Evolutionary conservation across 139 green algal species (phyloP).

Genomic region (Picochlorum sp.): DNA sequence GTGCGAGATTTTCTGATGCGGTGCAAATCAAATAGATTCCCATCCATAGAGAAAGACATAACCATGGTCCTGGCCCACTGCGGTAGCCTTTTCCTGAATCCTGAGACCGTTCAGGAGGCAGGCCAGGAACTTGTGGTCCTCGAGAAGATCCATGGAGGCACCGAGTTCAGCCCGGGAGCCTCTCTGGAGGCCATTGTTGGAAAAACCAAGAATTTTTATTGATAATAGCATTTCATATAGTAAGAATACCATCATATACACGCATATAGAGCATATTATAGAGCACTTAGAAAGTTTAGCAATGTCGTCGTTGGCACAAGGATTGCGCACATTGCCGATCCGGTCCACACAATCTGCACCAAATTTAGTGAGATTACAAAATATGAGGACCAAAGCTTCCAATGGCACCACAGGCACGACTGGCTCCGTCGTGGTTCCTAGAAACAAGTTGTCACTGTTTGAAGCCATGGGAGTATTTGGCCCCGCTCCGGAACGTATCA

Average conservation of each 20-base stretch:
- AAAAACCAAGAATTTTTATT: constrained; percentile 11
- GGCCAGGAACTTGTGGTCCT: constrained; percentile 51
- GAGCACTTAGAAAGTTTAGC: too few relatives aligned
- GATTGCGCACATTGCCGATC: too few relatives aligned
- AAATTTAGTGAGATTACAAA: too few relatives aligned
- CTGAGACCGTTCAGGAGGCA: constrained; percentile 33
- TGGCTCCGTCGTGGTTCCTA: too few relatives aligned
- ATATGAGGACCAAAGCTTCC: too few relatives aligned
- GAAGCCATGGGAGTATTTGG: constrained; percentile 60
- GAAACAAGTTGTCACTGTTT: constrained; percentile 4
- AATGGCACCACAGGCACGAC: too few relatives aligned
- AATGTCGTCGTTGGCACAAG: too few relatives aligned
- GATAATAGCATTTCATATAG: too few relatives aligned
- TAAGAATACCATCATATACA: too few relatives aligned
- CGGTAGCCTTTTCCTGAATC: constrained; percentile 63
- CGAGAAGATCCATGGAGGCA: constrained; percentile 38
- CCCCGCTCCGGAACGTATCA: constrained; percentile 68
- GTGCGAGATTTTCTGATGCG: constrained; percentile 67
- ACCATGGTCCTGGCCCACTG: constrained; percentile 67
- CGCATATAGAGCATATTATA: too few relatives aligned
- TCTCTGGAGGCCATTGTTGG: constrained; percentile 36
- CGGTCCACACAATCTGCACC: too few relatives aligned
- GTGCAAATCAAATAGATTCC: constrained; percentile 46
- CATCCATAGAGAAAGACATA: constrained; percentile 67
- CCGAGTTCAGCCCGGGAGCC: constrained; percentile 42